Conservation (phyloP, 257 asterid genomes). For the Mentha longifolia region DNA sequence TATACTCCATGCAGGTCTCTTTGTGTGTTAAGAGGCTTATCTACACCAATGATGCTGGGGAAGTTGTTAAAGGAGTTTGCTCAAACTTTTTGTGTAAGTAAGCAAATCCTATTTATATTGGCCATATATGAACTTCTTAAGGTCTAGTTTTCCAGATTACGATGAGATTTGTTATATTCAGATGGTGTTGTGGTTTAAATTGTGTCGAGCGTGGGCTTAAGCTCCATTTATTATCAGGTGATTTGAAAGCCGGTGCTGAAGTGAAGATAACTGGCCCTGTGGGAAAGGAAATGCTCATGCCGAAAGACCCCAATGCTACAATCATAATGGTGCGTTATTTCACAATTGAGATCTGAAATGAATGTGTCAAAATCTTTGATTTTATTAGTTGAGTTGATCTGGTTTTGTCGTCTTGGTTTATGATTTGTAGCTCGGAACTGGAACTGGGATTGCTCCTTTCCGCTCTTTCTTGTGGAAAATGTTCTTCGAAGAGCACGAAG, state of each 20-base stretch:
- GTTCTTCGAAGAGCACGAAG: slow-evolving; percentile 93
- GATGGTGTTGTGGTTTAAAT: neutral
- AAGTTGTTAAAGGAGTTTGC: slow-evolving; percentile 89
- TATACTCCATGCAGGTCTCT: slow-evolving; percentile 64
- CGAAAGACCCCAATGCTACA: slow-evolving; percentile 91
- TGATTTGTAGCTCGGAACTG: slow-evolving; percentile 77
- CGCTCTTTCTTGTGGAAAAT: slow-evolving; percentile 94
- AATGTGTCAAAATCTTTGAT: neutral
- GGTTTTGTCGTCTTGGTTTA: slow-evolving; percentile 26
- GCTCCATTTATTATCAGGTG: slow-evolving; percentile 56
- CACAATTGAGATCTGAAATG: neutral
- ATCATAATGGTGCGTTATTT: slow-evolving; percentile 60
- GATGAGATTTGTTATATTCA: neutral
- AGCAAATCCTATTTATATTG: neutral
- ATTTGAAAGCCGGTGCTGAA: slow-evolving; percentile 82
- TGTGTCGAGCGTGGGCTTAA: slow-evolving; percentile 6
- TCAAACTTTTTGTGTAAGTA: slow-evolving; percentile 93
- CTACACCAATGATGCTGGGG: slow-evolving; percentile 87
- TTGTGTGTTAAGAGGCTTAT: slow-evolving; percentile 88
- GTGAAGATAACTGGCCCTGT: slow-evolving; percentile 94
- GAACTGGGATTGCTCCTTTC: slow-evolving; percentile 98
- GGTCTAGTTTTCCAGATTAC: neutral
- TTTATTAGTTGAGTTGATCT: slow-evolving; percentile 9
- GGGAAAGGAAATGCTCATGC: slow-evolving; percentile 99
- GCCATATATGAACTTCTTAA: neutral